Base-by-base conservation (phyloP, 2,329 filamentous ascomycete species). In the Paecilomyces niveus region DNA sequence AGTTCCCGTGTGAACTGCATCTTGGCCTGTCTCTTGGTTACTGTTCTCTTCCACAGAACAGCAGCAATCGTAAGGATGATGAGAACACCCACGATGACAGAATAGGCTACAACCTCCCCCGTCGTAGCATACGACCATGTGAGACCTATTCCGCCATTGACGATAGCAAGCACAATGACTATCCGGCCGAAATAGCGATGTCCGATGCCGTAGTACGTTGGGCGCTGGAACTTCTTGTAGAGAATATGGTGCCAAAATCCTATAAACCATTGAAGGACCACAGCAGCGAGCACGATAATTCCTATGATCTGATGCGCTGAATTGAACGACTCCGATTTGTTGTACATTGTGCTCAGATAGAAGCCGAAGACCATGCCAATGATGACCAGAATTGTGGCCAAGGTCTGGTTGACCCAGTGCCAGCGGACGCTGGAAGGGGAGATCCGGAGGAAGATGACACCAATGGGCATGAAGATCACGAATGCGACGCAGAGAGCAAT, bases 301-400 rank as follows among this genome's bases (percentile, higher is more conserved):
- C 79, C 78, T 56, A 80, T 58, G 62, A 81, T 72, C 61, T 82
- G 80, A 65, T 81, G 80, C 3, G 74, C 66, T 8, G 78, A 73
- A 60, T 63, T 72, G 70, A 75, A 80, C 57, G 65, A 57, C 58
- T 74, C 75, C 49, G 75, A 77, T 71, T 79, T 63, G 49, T 35
- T 64, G 56, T 61, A 63, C 58, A 64, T 63, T 10, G 62, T 65
- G 29, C 72, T 75, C 9, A 76, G 72, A n/a, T 72, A 68, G 29
- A 79, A 74, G 2, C 76, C 79, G 3, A 79, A 64, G 0, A 66
- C 70, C 31, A 77, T 75, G 0, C 74, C 72, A 1, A 76, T 63
- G 0, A 74, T 50, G 2, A 78, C 68, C 6, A 76, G 68, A 0
- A 72, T 63, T 10, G 75, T 62, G 3, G 76, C 71, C 0, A 77